Conservation (phyloP, 139 green algal species). For the Coccomyxa sp. region DNA sequence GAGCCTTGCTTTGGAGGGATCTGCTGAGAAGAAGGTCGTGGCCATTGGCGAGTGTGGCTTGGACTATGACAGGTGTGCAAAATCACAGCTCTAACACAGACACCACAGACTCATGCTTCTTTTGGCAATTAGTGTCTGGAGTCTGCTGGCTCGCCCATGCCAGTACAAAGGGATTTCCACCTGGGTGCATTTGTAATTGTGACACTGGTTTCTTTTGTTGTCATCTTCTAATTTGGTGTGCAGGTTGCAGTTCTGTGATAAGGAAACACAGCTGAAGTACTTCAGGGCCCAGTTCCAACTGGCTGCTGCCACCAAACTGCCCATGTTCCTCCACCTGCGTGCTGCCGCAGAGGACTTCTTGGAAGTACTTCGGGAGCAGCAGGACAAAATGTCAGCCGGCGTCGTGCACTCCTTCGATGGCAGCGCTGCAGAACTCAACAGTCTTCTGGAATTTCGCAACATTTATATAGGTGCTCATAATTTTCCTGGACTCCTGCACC, state of each 20-base stretch:
- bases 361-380: conserved; percentile 46
- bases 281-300: conserved; percentile 75
- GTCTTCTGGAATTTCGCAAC: too few species aligned
- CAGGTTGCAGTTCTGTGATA: conserved; percentile 80
- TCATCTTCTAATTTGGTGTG: not conserved
- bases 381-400: conserved; percentile 6
- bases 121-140: too few species aligned
- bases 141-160: too few species aligned
- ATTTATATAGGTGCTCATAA: too few species aligned
- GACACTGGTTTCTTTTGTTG: too few species aligned
- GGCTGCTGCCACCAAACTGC: conserved; percentile 44
- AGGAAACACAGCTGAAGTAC: conserved; percentile 50
- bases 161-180: too few species aligned
- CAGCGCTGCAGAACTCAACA: conserved; percentile 47
- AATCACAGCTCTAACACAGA: too few species aligned
- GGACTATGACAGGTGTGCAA: conserved; percentile 55
- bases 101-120: too few species aligned
- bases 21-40: conserved; percentile 65
- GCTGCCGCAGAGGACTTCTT: conserved; percentile 70
- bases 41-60: conserved; percentile 85
- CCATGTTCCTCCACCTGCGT: conserved; percentile 87
- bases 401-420: conserved; percentile 90
- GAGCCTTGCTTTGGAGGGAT: conserved; percentile 40
- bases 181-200: too few species aligned
- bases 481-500: too few species aligned